phyloP scores from a whole-genome alignment of 2,329 filamentous ascomycete species.

The Chrysoporthe puriensis region DNA sequence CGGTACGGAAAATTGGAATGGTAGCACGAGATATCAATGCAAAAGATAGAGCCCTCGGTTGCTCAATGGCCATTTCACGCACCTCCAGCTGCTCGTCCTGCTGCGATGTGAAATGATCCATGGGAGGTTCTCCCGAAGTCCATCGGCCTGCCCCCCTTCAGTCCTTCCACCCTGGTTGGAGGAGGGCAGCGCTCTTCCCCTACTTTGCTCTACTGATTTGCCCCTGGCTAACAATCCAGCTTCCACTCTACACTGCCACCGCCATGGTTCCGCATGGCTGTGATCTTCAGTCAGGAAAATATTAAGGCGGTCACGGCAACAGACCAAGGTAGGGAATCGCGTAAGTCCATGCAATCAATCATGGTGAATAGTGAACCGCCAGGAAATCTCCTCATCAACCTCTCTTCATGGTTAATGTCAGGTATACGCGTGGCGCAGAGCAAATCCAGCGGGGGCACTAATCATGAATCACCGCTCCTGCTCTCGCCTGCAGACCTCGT shows the following conservation, averaged over 20 bases:
- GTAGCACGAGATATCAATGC: conserved; percentile 37
- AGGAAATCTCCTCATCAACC: conserved; percentile 88
- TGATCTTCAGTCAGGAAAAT: background rate
- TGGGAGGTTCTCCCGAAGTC: conserved; percentile 77
- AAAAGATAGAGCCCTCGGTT: conserved; percentile 49
- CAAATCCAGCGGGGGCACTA: conserved; percentile 51
- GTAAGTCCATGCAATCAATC: conserved; percentile 1
- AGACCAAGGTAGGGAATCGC: conserved; percentile 13
- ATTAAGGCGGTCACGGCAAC: background rate
- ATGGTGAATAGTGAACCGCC: conserved; percentile 54
- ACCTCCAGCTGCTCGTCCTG: conserved; percentile 39
- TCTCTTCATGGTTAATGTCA: conserved; percentile 72
- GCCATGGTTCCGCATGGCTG: background rate
- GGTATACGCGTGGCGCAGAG: conserved; percentile 95
- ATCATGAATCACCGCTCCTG: conserved; percentile 53
- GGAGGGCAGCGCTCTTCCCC: conserved; percentile 6
- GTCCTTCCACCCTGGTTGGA: background rate
- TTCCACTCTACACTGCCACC: background rate
- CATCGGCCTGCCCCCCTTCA: conserved; percentile 15
- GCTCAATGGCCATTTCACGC: conserved; percentile 76
- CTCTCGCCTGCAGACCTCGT: conserved; percentile 80
- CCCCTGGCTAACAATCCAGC: conserved; percentile 19
- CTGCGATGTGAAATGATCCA: conserved; percentile 70
- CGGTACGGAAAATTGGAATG: conserved; percentile 29
- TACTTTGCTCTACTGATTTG: conserved; percentile 20